Conservation (phyloP, 2,329 filamentous ascomycete genomes). For the Botrytis fragariae region DNA sequence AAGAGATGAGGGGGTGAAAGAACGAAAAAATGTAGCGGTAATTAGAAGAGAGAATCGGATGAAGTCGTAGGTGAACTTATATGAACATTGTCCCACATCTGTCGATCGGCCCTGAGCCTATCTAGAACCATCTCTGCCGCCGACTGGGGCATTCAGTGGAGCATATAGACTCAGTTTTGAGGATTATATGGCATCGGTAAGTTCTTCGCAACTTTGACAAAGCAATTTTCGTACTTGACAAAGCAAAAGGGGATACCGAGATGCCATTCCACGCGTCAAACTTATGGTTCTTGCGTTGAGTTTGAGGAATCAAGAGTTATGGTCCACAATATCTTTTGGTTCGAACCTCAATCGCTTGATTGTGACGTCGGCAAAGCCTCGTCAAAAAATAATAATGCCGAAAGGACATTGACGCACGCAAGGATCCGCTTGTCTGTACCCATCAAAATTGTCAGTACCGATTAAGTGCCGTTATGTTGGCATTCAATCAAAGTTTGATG, state of each 20-base stretch:
- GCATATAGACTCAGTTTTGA: neutral
- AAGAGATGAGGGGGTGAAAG: neutral
- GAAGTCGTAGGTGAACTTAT: conserved; percentile 1
- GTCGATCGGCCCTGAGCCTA: neutral
- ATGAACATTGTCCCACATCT: neutral
- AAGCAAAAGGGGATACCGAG: neutral
- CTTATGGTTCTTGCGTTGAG: neutral
- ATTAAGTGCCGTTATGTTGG: neutral
- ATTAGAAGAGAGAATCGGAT: neutral
- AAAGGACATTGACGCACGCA: neutral
- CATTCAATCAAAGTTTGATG: neutral
- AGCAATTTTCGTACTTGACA: neutral
- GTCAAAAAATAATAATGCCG: neutral
- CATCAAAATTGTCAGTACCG: neutral
- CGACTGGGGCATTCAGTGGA: neutral
- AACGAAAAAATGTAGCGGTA: neutral
- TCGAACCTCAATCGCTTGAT: neutral
- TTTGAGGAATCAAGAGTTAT: neutral
- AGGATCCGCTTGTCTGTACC: neutral
- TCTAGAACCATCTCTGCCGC: neutral
- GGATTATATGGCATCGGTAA: neutral
- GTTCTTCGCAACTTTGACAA: neutral
- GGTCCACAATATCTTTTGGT: neutral
- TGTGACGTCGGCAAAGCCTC: neutral
- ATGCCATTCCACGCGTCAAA: neutral